phyloP scores from a whole-genome alignment of 2,329 filamentous ascomycete genomes.

The Penicillium rolfsii region DNA sequence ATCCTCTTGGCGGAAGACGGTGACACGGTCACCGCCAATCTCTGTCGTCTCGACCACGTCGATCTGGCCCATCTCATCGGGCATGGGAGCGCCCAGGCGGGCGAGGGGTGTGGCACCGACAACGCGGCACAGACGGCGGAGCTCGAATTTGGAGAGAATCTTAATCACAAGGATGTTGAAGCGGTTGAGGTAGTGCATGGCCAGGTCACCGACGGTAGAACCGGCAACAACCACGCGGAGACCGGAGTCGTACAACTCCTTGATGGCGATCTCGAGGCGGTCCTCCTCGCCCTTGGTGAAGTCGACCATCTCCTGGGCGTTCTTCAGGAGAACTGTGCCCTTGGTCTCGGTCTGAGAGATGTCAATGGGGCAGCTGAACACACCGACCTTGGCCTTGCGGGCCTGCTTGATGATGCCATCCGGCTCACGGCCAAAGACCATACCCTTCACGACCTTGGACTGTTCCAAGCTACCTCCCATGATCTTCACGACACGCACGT shows the following conservation, averaged over 20 bases:
- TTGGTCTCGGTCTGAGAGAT: slow-evolving; percentile 97
- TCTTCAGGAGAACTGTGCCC: slow-evolving; percentile 94
- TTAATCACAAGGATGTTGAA: slow-evolving; percentile 96
- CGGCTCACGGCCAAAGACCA: slow-evolving; percentile 98
- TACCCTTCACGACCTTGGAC: slow-evolving; percentile 92
- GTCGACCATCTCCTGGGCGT: slow-evolving; percentile 97
- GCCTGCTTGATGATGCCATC: slow-evolving; percentile 90
- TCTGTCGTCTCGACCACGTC: slow-evolving; percentile 96
- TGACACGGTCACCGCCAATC: slow-evolving; percentile 96
- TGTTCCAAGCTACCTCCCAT: slow-evolving; percentile 97
- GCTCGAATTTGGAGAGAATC: slow-evolving; percentile 96
- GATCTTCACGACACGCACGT: slow-evolving; percentile 98
- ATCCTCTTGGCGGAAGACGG: slow-evolving; percentile 92
- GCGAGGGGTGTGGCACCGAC: slow-evolving; percentile 96
- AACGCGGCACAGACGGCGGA: slow-evolving; percentile 90
- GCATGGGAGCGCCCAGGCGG: slow-evolving; percentile 94
- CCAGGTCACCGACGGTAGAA: slow-evolving; percentile 91
- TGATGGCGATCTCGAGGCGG: slow-evolving; percentile 87
- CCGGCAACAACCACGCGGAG: slow-evolving; percentile 90
- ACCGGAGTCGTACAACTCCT: slow-evolving; percentile 93
- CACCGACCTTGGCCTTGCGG: slow-evolving; percentile 89
- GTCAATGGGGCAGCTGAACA: slow-evolving; percentile 95
- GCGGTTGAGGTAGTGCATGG: slow-evolving; percentile 96
- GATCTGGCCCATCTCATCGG: slow-evolving; percentile 96
- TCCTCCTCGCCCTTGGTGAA: slow-evolving; percentile 96